Evolutionary conservation across 495 filamentous ascomycete species (phyloP), one percentile per base, ranked within the genome.

Genomic region (Penicillium arizonense): DNA sequence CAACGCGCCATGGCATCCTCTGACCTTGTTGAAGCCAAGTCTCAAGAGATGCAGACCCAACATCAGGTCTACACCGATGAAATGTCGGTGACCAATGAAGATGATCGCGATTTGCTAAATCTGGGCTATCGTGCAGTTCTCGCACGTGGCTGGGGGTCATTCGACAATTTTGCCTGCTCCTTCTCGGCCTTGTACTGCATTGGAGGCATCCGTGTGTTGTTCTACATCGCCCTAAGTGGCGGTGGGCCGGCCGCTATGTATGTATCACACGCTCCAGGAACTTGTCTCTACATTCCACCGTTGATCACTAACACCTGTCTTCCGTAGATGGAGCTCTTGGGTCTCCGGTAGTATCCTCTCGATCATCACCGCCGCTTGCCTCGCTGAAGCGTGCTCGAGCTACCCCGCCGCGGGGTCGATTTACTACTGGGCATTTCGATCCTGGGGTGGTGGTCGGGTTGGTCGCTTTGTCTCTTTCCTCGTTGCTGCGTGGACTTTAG

Each of bases 361-460:
- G 5, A 62, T 69, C 49, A 68, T 71, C 47, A 69, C 68, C 23
- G 62, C 66, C 14, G 66, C 64, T 13, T 69, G 64, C 35, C 64
- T 71, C 23, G 68, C 68, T 9, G 68, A 69, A 54, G 68, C 68
- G 10, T 71, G 66, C 34, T 69, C 66, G 16, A 55, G 50, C 35
- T 69, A 68, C 28, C 64, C 68, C 13, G 68, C 64, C 42, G 67
- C 68, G 16, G 68, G 68, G 9, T 71, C 67, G 3, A 70, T 68
- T 28, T 71, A 71, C 60, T 70, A 70, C 56, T 71, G 67, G 64
- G 66, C 66, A n/a, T 70, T 69, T 39, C 56, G 67, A 30, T 71
- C 68, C 0, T 68, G 58, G 64, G 66, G 68, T 18, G 66, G 64
- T 47, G 60, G 62, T 34, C 53, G 55, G 14, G 12, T 68, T 2